These are phyloP conservation scores for Carex myosuroides DNA, from an alignment of 176 grass and related monocot genomes.

Conservation along the genomic window DNA sequence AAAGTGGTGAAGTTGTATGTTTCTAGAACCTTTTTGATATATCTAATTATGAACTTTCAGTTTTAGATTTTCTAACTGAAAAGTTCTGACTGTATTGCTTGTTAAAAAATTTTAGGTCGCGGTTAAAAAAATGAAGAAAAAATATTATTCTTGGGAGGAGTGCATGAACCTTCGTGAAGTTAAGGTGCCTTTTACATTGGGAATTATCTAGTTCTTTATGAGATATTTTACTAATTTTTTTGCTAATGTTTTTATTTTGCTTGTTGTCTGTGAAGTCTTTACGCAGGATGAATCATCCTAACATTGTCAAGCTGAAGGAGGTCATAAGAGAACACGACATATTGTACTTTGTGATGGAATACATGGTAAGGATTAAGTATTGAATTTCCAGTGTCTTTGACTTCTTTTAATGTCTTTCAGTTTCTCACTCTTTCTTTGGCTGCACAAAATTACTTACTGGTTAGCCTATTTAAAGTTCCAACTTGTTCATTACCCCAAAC, in stretches of 20 bases:
- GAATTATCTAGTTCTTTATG: not conserved
- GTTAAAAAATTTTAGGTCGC: slow-evolving; percentile 58
- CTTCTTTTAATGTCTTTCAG: not conserved
- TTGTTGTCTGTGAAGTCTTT: slow-evolving; percentile 46
- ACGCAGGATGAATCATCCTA: slow-evolving; percentile 92
- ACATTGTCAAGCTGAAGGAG: slow-evolving; percentile 98
- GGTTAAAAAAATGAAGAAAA: slow-evolving; percentile 99
- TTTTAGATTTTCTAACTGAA: not conserved
- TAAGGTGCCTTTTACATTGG: slow-evolving; percentile 46
- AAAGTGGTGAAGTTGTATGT: slow-evolving; percentile 95
- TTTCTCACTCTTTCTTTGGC: slow-evolving; percentile 23
- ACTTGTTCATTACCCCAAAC: not conserved
- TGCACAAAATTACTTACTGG: not conserved
- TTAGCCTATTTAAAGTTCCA: not conserved
- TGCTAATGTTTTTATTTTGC: slow-evolving; percentile 20
- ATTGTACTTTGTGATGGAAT: slow-evolving; percentile 93
- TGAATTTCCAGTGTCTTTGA: slow-evolving; percentile 10
- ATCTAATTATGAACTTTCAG: not conserved
- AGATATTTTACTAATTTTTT: slow-evolving; percentile 5
- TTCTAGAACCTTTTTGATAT: slow-evolving; percentile 14
- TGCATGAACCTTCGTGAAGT: slow-evolving; percentile 94
- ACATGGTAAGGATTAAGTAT: slow-evolving; percentile 64
- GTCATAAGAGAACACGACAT: slow-evolving; percentile 88
- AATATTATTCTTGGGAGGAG: slow-evolving; percentile 98
- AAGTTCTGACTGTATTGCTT: not conserved